Base-by-base conservation (phyloP, 495 filamentous ascomycete genomes). In the Penicillium steckii region DNA sequence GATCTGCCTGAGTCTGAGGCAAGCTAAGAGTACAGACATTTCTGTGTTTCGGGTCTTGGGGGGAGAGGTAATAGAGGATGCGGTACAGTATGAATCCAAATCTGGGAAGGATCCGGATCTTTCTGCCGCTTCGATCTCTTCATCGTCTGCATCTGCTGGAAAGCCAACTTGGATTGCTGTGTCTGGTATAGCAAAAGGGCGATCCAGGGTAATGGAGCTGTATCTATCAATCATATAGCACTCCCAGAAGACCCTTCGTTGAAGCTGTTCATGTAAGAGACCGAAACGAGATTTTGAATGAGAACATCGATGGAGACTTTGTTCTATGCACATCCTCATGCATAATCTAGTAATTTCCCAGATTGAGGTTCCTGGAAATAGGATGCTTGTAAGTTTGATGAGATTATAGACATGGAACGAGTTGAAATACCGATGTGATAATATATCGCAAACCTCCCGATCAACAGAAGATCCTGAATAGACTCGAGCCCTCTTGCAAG, bases 201-300 rank as follows among this genome's bases (percentile, higher is more conserved):
- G 65, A 19, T 56, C 54, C 8, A 68, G 46, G 4, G 59, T 68
- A 6, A 59, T 59, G 10, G 65, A 68, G 42, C 65, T 68, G 40
- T 68, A 68, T 23, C 61, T 56, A 41, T 62, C 59, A 13, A 68
- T 65, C 56, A 65, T 61, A 32, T 68, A 68, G 37, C 65, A 65
- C 35, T 65, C 52, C 65, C 65, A 68, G 22, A 68, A 68, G 1
- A 68, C 65, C 21, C 65, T 12, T 23, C 65, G 48, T 44, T 61
- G 49, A 1, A 68, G 46, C 30, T 68, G 65, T n/a, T 60, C 65
- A 17, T 61, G 19, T 8, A 68, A 23, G 2, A 65, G 45, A 8
- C 38, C 48, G 0, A 38, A 46, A 1, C 25, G 19, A 1, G 18
- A 29, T 15, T 8, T 33, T 4, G 29, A 8, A 13, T 33, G n/a